Evolutionary conservation across 1,284 basidiomycete genomes (phyloP), one percentile per base, ranked within the genome.

Genomic region (Tylopilus orsonianus): DNA sequence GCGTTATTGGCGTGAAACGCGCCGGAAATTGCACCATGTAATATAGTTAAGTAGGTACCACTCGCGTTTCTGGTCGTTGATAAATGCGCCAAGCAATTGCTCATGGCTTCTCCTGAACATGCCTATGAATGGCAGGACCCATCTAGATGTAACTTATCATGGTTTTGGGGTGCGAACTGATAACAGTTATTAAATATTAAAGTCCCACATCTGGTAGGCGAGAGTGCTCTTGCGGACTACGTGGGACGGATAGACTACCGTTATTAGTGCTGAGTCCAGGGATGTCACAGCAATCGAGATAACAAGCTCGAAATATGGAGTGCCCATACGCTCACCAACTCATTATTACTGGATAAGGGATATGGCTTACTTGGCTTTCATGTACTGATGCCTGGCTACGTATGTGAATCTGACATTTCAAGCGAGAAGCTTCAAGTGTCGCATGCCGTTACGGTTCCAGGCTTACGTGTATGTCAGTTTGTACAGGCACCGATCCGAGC

Each of bases 281-380:
- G 24, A 29, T 14, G 13, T 29, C 22, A 8, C 13, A 26, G 29
- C 34, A 24, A 41, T 48, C 41, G 5, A 40, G 22, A 27, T 8
- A 18, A 44, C 30, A 23, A 20, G 7, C 35, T 29, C 22, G 40
- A 46, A 47, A n/a, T n/a, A n/a, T n/a, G n/a, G 29, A 27, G 36
- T 10, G 9, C 10, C 10, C 19, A 24, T 18, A 24, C 19, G 18
- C 10, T 26, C 24, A 26, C 24, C 36, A 13, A 8, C 34, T 37
- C 46, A 39, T 57, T 27, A 8, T 22, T 44, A 20, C 39, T 19
- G 39, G 57, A 61, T 54, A 49, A 54, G 30, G 38, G 36, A 30
- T 30, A 22, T 44, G 16, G 18, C 29, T 6, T 18, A 12, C 33
- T 32, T 20, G 22, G 22, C 13, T 24, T 34, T 34, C 19, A 14